Base-by-base conservation (phyloP, 805 yeast genomes). In the Zygosaccharomyces siamensis region DNA sequence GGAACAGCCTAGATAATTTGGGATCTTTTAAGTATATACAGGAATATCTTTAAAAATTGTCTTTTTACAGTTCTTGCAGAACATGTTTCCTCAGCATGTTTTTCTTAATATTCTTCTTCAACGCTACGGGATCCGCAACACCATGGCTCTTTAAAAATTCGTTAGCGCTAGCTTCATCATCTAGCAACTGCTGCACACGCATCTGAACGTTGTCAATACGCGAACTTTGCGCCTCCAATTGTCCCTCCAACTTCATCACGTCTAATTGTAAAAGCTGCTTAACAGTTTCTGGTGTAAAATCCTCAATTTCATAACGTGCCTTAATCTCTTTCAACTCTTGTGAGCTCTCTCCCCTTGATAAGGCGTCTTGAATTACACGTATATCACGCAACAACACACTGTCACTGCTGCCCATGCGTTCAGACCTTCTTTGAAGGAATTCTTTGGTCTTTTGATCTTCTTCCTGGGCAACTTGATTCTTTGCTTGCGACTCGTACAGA, bases 401-500 rank as follows among this genome's bases (percentile, higher is more conserved):
- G 28, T 61, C 66, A 47, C 36, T 58, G 45, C 59, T 52, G 4
- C 47, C 56, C 24, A 59, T 67, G 6, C 71, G 66, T 27, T 59
- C 58, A 30, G 62, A 60, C 60, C 84, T 76, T 60, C 77, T 78
- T 32, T 69, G 61, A 48, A 80, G 66, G 60, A 87, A 84, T 40
- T 76, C 77, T 45, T 70, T 59, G 33, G 81, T 73, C 67, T 79
- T 81, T 39, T 59, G 60, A 33, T 73, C 67, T 68, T 88, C 95
- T 64, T 89, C 95, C n/a, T 69, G 61, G 1, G 73, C 68, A 16
- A 89, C 92, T 55, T 77, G 75, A 43, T 71, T 70, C 58, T 82
- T 84, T 45, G 96, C 95, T 59, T 83, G 79, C 37, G 74, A 72
- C 65, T 86, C 86, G 71, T 86, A 89, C 54, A 77, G 72, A 24